Evolutionary conservation across 225 moss, liverwort and hornwort genomes (phyloP).

Genomic region (Polytrichum commune): DNA sequence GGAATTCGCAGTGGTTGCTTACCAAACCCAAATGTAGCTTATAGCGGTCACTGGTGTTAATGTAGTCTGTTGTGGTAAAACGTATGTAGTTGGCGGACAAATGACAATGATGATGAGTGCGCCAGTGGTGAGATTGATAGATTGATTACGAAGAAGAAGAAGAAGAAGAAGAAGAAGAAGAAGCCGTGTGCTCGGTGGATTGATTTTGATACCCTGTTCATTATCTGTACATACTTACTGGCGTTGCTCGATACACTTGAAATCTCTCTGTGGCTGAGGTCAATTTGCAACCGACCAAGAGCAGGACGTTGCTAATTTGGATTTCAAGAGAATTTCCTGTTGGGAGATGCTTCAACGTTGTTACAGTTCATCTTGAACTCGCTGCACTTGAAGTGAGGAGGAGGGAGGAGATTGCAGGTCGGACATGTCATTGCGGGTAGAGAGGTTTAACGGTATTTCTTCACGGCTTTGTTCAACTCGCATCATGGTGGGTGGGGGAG

Average conservation of each 20-base stretch:
- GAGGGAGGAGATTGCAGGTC: not conserved
- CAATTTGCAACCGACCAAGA: no score
- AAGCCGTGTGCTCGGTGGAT: not conserved
- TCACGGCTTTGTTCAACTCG: no score
- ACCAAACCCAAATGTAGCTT: not conserved
- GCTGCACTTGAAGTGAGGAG: not conserved
- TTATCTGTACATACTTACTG: no score
- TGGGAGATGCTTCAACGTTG: not conserved
- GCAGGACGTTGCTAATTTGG: no score
- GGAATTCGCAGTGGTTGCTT: conserved; percentile 5
- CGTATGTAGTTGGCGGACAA: no score
- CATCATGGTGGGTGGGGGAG: no score
- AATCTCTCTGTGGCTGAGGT: no score
- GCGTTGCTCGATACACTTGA: no score
- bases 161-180: no score
- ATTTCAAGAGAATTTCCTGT: not conserved
- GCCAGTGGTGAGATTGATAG: not conserved
- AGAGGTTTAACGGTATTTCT: no score
- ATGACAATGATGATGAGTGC: not conserved
- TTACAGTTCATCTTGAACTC: not conserved
- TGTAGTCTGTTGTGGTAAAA: no score
- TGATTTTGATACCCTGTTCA: no score
- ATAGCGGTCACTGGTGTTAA: not conserved
- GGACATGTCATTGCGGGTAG: not conserved
- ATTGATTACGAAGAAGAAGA: not conserved